Evolutionary conservation across 495 filamentous ascomycete species (phyloP).

Genomic region (Hapsidospora chrysogenum): DNA sequence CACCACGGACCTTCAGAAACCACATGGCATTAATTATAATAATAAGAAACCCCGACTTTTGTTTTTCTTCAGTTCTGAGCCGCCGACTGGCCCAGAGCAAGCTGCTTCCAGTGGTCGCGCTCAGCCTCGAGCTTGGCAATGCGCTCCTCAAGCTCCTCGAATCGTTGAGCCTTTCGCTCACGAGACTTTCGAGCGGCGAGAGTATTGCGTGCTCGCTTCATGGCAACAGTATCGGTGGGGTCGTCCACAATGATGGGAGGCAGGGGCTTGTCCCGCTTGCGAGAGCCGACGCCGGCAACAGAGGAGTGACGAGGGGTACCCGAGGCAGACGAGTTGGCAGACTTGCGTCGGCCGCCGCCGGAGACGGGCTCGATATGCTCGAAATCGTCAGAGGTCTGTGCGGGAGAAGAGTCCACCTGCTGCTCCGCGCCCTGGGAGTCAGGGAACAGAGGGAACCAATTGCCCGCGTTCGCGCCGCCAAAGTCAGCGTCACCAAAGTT

Average conservation of each 20-base stretch:
- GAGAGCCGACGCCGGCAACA: conserved; percentile 50
- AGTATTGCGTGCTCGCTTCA: conserved; percentile 93
- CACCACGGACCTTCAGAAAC: no score
- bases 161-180: conserved; percentile 56
- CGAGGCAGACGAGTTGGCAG: conserved; percentile 26
- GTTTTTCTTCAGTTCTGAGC: not conserved
- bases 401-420: conserved; percentile 23
- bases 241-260: conserved; percentile 66
- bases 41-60: not conserved
- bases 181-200: conserved; percentile 90
- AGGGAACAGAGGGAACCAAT: conserved; percentile 58
- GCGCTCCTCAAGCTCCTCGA: conserved; percentile 42
- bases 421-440: conserved; percentile 3
- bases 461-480: conserved; percentile 18
- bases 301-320: conserved; percentile 41
- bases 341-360: conserved; percentile 19
- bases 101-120: conserved; percentile 40
- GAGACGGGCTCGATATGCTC: conserved; percentile 16
- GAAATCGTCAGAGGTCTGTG: conserved; percentile 21
- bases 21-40: no score
- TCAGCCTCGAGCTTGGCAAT: conserved; percentile 32
- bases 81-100: conserved; percentile 20
- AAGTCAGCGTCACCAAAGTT: conserved; percentile 35
- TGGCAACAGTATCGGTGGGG: conserved; percentile 48
- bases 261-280: conserved; percentile 61